Conservation (phyloP, 1,284 basidiomycete species). For the Rhodotorula sp. region DNA sequence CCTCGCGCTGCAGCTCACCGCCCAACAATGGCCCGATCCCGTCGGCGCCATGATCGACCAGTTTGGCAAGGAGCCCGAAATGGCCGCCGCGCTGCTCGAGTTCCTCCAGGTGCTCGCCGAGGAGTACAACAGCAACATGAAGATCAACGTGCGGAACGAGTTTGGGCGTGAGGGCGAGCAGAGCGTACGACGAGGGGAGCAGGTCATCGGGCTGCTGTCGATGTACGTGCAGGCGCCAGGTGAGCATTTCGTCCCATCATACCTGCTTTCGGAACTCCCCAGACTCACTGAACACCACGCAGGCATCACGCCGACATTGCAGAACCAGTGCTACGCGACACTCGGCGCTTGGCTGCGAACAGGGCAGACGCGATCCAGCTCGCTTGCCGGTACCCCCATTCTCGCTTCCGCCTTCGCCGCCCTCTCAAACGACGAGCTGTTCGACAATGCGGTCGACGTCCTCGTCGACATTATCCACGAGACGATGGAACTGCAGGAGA, state of each 20-base stretch:
- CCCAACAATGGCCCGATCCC: slow-evolving; percentile 70
- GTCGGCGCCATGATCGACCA: slow-evolving; percentile 79
- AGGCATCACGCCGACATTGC: slow-evolving; percentile 84
- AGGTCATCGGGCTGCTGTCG: slow-evolving; percentile 74
- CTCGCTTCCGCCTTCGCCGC: slow-evolving; percentile 82
- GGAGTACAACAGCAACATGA: slow-evolving; percentile 80
- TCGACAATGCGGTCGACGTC: slow-evolving; percentile 88
- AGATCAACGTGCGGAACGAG: slow-evolving; percentile 67
- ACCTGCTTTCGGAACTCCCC: neutral
- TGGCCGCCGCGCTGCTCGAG: slow-evolving; percentile 80
- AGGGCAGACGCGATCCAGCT: slow-evolving; percentile 72
- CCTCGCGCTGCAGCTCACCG: slow-evolving; percentile 84
- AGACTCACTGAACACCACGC: neutral
- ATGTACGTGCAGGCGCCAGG: slow-evolving; percentile 90
- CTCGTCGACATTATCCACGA: slow-evolving; percentile 96
- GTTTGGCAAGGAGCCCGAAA: slow-evolving; percentile 80
- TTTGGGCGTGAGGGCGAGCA: slow-evolving; percentile 55
- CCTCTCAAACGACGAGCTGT: slow-evolving; percentile 78
- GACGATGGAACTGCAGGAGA: slow-evolving; percentile 95
- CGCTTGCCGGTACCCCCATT: slow-evolving; percentile 76
- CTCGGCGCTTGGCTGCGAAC: slow-evolving; percentile 84
- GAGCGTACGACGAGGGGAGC: slow-evolving; percentile 73
- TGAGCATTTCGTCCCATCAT: slow-evolving; percentile 52
- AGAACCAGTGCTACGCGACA: slow-evolving; percentile 81
- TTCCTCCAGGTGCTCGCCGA: slow-evolving; percentile 91